A percentile compares a stretch with the other conserved stretches of the same genome.
Conservation (phyloP, 2,329 filamentous ascomycete species). For the Shiraia bambusicola region DNA sequence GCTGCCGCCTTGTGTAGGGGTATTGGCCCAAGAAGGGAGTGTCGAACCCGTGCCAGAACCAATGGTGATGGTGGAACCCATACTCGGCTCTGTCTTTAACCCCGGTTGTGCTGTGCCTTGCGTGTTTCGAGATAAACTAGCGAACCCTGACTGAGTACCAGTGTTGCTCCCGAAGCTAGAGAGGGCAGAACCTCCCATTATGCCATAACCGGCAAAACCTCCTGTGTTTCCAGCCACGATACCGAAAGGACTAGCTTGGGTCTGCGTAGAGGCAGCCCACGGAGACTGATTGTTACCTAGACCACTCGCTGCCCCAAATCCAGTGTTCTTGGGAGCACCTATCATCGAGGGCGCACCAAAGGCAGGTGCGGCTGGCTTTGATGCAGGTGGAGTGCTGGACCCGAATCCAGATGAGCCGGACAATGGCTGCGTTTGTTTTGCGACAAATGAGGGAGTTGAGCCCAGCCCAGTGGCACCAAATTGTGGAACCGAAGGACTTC, state of each 20-base stretch:
- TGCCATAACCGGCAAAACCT: constrained; percentile 39
- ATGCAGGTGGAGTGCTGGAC: constrained; percentile 14
- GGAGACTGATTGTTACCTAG: constrained; percentile 22
- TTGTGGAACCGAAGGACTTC: constrained; percentile 22
- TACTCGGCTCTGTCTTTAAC: constrained; percentile 37
- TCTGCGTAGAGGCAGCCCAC: constrained; percentile 26
- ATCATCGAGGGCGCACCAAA: constrained; percentile 29
- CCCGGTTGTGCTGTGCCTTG: constrained; percentile 35
- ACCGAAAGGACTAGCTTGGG: constrained; percentile 39
- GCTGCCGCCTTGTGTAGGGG: constrained; percentile 30
- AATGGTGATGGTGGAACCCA: constrained; percentile 47
- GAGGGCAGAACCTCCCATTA: constrained; percentile 20
- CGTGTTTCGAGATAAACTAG: constrained; percentile 25
- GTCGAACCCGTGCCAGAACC: constrained; percentile 38
- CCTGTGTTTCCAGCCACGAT: constrained; percentile 20
- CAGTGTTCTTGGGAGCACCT: constrained; percentile 23
- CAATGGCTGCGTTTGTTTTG: constrained; percentile 21
- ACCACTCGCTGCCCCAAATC: constrained; percentile 28
- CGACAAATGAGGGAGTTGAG: constrained; percentile 14
- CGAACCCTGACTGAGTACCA: constrained; percentile 33
- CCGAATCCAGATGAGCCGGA: constrained; percentile 26
- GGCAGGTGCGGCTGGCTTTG: constrained; percentile 18
- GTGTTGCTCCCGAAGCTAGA: constrained; percentile 12
- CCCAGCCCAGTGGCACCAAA: constrained; percentile 26
- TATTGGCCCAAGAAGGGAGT: constrained; percentile 36